Base-by-base conservation (phyloP, 441 rosid genomes). In the Capsella rubella region DNA sequence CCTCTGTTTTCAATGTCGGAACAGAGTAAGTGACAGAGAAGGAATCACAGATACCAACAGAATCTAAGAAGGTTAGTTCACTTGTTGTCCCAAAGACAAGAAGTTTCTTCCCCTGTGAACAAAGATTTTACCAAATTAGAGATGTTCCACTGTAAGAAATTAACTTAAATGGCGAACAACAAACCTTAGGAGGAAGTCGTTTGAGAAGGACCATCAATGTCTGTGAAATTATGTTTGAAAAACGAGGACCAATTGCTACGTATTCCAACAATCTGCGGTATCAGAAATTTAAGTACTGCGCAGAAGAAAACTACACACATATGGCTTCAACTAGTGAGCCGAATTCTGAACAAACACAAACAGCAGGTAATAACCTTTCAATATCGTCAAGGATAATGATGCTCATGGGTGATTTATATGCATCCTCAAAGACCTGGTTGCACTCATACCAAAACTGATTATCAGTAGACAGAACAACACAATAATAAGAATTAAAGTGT, bases 61-160 rank as follows among this genome's bases (percentile, higher is more conserved):
- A 88, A 59, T 91, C 98, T 74, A 95, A 82, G 85, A 95, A 92
- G 68, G 78, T 80, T 40, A 90, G 81, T 80, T 92, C 92, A 81
- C 98, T 95, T n/a, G 99, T 92, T 67, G 99, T 95, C 64, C 99
- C 98, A 10, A 95, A 79, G 69, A 95, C 99, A 28, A 95, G 74
- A 79, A 92, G 97, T 39, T 90, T 94, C 73, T 91, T 95, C 28
- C 97, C 97, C 97, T 95, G 85, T 74, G 32, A 64, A 53, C 18
- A 71, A 61, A 52, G 13, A 35, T 15, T 25, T 52, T 5, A 70
- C 64, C 67, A 67, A 9, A 51, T 51, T 6, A 59, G 37, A 59
- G 45, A 71, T 58, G 56, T 54, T 62, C 64, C 0, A 45, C 43
- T 4, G 16, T 43, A 53, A 60, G 39, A 43, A 18, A n/a, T 37